Conservation (phyloP, 2,329 filamentous ascomycete genomes). For the Trichoderma aggressivum region DNA sequence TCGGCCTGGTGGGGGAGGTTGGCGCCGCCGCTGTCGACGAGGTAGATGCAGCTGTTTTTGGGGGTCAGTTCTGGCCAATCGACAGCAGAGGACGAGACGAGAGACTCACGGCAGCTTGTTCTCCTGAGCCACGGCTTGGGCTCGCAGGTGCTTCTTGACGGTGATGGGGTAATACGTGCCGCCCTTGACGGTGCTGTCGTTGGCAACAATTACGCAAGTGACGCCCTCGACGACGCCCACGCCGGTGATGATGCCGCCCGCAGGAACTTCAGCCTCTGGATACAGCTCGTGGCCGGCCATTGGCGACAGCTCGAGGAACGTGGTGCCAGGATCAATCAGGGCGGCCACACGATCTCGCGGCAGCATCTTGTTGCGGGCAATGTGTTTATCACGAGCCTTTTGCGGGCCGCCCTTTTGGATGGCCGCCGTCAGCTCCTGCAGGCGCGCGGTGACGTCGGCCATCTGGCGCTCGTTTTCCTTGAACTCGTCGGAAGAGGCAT, state of each 20-base stretch:
- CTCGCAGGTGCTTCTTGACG: slow-evolving; percentile 93
- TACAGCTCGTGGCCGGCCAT: slow-evolving; percentile 86
- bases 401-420: slow-evolving; percentile 74
- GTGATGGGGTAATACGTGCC: slow-evolving; percentile 97
- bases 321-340: slow-evolving; percentile 82
- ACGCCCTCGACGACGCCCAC: slow-evolving; percentile 88
- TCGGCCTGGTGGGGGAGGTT: slow-evolving; percentile 94
- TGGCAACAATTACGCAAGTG: slow-evolving; percentile 88
- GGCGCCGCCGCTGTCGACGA: slow-evolving; percentile 92
- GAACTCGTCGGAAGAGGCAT: slow-evolving; percentile 74
- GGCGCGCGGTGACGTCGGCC: slow-evolving; percentile 64
- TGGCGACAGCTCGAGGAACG: slow-evolving; percentile 91
- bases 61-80: background rate
- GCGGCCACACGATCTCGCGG: slow-evolving; percentile 84
- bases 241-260: slow-evolving; percentile 88
- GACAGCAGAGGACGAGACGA: too few relatives aligned
- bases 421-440: slow-evolving; percentile 67
- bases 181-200: slow-evolving; percentile 96
- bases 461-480: slow-evolving; percentile 77
- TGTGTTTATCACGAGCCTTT: slow-evolving; percentile 83
- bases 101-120: slow-evolving; percentile 71
- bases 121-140: slow-evolving; percentile 85
- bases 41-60: slow-evolving; percentile 71
- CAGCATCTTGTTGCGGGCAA: slow-evolving; percentile 88
- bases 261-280: slow-evolving; percentile 79